Evolutionary conservation across 306 rosid species (phyloP), one percentile per base, ranked within the genome.

Genomic region (Rubus idaeus): DNA sequence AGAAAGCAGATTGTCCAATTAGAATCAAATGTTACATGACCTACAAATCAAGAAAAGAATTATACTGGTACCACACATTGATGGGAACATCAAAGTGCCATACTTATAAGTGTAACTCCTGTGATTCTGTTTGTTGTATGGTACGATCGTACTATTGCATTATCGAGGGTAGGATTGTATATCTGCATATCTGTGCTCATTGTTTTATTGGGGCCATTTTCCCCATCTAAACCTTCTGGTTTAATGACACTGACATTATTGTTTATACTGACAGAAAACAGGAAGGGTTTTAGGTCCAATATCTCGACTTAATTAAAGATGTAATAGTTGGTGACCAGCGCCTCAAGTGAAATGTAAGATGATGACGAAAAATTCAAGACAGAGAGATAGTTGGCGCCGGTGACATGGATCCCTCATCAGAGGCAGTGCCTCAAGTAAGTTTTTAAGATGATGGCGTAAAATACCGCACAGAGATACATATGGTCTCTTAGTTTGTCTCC

Each of bases 231-330:
- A 39, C 26, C 46, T 47, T 1, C 6, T 41, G 17, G 18, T 30
- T 26, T 57, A 68, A 52, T 53, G 74, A 49, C 26, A 51, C 58
- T 79, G 79, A 79, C 77, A 17, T 69, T 67, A 21, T 41, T 10
- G 44, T 64, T 26, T 9, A 2, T 53, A 35, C 75, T 64, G 71
- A 44, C 87, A 92, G 99, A 91, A 77, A 47, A 78, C 87, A 70
- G 82, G 90, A 83, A 87, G 86, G 85, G 78, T 86, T 78, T 80
- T 92, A 58, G 90, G 86, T 71, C 94, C 97, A 69, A 87, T 92
- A 52, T 58, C 84, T 76, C 90, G 98, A 61, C 91, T 96, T 78
- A 96, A 96, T n/a, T n/a, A n/a, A n/a, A 84, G 97, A 89, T 37
- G 91, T 84, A 78, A 86, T 96, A 42, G 89, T 91, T 63, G 94